Conservation (phyloP, 1,139 yeast genomes). For the Hemisphaericaspora xylofermentans region DNA sequence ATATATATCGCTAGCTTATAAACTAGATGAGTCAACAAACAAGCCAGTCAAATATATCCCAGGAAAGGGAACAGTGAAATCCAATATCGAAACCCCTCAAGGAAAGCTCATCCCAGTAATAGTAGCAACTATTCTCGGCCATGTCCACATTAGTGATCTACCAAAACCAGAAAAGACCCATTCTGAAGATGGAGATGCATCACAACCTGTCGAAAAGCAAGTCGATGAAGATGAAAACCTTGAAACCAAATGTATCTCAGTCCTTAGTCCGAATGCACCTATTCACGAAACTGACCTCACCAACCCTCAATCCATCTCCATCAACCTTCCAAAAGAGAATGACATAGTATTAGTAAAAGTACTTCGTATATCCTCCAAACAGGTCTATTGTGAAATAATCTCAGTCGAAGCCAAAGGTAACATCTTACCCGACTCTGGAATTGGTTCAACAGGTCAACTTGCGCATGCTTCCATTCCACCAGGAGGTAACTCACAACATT, state of each 20-base stretch:
- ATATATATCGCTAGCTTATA: conserved; percentile 39
- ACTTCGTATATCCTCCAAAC: conserved; percentile 61
- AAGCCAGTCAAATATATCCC: conserved; percentile 27
- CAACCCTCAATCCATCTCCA: conserved; percentile 25
- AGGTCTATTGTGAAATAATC: conserved; percentile 80
- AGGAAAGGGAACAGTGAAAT: conserved; percentile 40
- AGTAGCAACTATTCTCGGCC: conserved; percentile 70
- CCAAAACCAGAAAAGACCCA: conserved; percentile 17
- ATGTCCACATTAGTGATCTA: conserved; percentile 30
- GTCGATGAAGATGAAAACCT: conserved; percentile 12
- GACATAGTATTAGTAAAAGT: conserved; percentile 81
- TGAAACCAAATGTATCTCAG: conserved; percentile 25
- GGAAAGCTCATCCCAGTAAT: conserved; percentile 45
- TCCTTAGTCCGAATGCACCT: conserved; percentile 26
- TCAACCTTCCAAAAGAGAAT: conserved; percentile 76
- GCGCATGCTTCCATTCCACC: conserved; percentile 42
- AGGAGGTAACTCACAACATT: conserved; percentile 56
- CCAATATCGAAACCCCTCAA: conserved; percentile 28
- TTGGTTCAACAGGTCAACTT: conserved; percentile 59
- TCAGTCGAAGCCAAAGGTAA: conserved; percentile 71
- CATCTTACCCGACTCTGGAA: conserved; percentile 60
- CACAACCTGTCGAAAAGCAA: background rate
- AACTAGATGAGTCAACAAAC: conserved; percentile 22
- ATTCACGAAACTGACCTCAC: background rate
- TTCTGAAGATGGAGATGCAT: conserved; percentile 16